Conservation (phyloP, 257 asterid genomes). For the Knoxia roxburghii region DNA sequence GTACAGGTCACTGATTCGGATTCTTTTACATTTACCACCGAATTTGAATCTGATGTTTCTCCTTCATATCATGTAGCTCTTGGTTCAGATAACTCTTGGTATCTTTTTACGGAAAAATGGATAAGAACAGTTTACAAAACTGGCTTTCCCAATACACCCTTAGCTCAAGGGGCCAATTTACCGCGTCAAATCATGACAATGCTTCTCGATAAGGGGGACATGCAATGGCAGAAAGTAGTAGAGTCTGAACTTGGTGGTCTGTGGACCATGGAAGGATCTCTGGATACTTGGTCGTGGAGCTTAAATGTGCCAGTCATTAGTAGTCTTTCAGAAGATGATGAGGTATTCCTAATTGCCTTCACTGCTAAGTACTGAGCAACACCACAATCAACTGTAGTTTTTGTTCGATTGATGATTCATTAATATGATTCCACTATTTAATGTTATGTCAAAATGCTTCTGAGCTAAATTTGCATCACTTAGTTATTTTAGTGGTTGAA, state of each 20-base stretch:
- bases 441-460: background rate
- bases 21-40: conserved; percentile 45
- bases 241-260: conserved; percentile 86
- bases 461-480: background rate
- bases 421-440: background rate
- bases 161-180: conserved; percentile 66
- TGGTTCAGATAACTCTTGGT: conserved; percentile 98
- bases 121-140: conserved; percentile 65
- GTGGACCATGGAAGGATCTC: conserved; percentile 95
- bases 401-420: background rate
- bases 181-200: conserved; percentile 72
- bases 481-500: background rate
- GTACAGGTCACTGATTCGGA: conserved; percentile 64
- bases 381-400: background rate
- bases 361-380: background rate
- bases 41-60: conserved; percentile 31
- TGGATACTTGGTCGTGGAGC: conserved; percentile 99
- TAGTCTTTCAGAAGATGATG: conserved; percentile 88
- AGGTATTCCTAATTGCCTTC: conserved; percentile 37
- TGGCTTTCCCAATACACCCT: conserved; percentile 82
- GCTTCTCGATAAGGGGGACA: conserved; percentile 68
- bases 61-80: conserved; percentile 89
- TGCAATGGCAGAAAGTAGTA: conserved; percentile 86
- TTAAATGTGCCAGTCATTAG: conserved; percentile 89
- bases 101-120: conserved; percentile 98